Base-by-base conservation (phyloP, 2,329 filamentous ascomycete species). In the Cladosporium sp. region DNA sequence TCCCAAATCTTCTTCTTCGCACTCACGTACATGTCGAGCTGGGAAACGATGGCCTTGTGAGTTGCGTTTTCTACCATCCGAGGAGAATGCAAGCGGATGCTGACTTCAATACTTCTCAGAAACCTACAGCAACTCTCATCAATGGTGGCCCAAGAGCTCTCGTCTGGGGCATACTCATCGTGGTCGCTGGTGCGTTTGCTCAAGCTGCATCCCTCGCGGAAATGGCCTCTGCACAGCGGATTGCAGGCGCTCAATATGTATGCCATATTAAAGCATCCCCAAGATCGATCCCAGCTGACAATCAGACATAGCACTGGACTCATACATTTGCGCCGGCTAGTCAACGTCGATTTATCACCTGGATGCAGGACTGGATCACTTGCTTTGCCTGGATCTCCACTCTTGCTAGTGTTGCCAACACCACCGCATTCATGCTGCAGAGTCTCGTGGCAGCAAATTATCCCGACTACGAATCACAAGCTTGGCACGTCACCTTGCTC, bases 401-500 rank as follows among this genome's bases (percentile, higher is more conserved):
- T 46, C 64, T 66, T 1, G 66, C 68, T 13, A 67, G 69, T 13
- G 13, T 71, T 14, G 72, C 75, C 21, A 79, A 77, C 66, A 72
- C 70, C 2, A 76, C 75, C 1, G 73, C 75, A 1, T 75, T 76
- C 28, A 74, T 78, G 67, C 73, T 79, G 28, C 76, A 77, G 46
- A 74, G 72, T 10, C 62, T 79, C 16, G 74, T 74, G 16, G 71
- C 70, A 13, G 67, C 73, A 3, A 75, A 77, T 56, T 74, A 74
- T 51, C 74, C 76, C 0, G 67, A 70, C n/a, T 79, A 79, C 63
- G 68, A 68, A 1, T 63, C 73, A 7, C 64, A 78, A 58, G 64
- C 72, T 46, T 81, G 78, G 78, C 78, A 80, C 61, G 70, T 76
- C 6, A 78, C 76, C 0, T 65, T 81, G 23, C 75, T 81, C 23